Base-by-base conservation (phyloP, 1,284 basidiomycete species). In the Trametes polyzona region DNA sequence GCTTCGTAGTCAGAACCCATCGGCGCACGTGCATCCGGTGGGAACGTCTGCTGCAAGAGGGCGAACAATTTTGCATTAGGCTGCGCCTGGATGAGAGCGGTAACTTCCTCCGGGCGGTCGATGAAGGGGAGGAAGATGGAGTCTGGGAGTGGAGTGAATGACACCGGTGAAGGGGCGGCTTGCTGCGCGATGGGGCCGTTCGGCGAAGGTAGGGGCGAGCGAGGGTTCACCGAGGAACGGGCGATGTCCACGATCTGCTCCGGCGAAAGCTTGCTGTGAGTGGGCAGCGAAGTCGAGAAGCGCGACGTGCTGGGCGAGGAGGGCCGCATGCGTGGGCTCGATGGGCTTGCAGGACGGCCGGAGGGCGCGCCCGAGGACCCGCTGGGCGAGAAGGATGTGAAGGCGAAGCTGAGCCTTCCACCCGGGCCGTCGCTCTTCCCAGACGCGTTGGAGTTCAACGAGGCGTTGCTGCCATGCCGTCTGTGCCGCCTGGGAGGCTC, bases 121-220 rank as follows among this genome's bases (percentile, higher is more conserved):
- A 92, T 77, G 73, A 92, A 93, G 2, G 90, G 90, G 17, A 92
- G 81, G 64, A 81, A 87, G 43, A 91, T 80, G 51, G 87, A 82
- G 29, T 82, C 80, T 2, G 88, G 86, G 1, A 93, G 78, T 1
- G 83, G 82, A 1, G 86, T 90, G 69, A 92, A 92, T 0, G 82
- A 82, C 5, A 81, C 81, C 3, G 80, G 81, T 29, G 53, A 33
- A 32, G 30, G 43, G 9, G 27, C 29, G 16, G 29, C 37, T 23
- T 26, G 50, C 21, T 43, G 50, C 39, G 1, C 71, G 59, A 68
- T 57, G 3, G 70, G 65, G 33, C 35, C 46, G 36, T 43, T 41
- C 12, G 62, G 59, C 6, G 58, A 53, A 11, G 60, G 58, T 2
- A 65, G 26, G 0, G 72, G 67, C 19, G 58, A 58, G 24, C 70